phyloP scores from a whole-genome alignment of 2,329 filamentous ascomycete species.

The Amphichorda felina region DNA sequence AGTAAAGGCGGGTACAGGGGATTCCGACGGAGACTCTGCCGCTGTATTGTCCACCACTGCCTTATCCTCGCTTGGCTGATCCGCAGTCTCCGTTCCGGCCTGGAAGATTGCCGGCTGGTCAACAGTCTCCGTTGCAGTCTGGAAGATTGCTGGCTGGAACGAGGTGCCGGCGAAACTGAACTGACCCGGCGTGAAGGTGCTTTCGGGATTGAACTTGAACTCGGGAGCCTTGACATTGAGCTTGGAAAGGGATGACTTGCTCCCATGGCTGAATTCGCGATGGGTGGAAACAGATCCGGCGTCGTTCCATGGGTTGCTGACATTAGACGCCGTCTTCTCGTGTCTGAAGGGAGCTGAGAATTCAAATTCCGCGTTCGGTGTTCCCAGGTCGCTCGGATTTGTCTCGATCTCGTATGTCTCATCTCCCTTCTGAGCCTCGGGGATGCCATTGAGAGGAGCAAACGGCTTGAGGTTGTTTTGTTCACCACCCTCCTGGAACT shows the following conservation, averaged over 20 bases:
- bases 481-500: conserved; percentile 23
- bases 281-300: conserved; percentile 25
- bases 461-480: conserved; percentile 25
- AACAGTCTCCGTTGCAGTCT: conserved; percentile 17
- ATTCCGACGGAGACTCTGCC: conserved; percentile 6
- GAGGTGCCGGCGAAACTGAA: conserved; percentile 35
- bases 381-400: conserved; percentile 61
- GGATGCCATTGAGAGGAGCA: conserved; percentile 25
- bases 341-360: conserved; percentile 33
- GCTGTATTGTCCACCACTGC: neutral
- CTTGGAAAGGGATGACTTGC: conserved; percentile 61
- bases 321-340: conserved; percentile 40
- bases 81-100: conserved; percentile 11
- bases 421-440: conserved; percentile 25
- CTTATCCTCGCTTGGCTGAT: neutral
- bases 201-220: conserved; percentile 63
- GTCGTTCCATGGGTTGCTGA: conserved; percentile 54
- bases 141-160: conserved; percentile 38
- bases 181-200: conserved; percentile 35
- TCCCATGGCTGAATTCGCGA: conserved; percentile 42
- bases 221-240: conserved; percentile 84
- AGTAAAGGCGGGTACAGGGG: conserved; percentile 1
- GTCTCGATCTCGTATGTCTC: conserved; percentile 59
- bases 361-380: conserved; percentile 42
- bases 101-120: conserved; percentile 36